Evolutionary conservation across 176 grass and related monocot genomes (phyloP).

Genomic region (Paspalum vaginatum): DNA sequence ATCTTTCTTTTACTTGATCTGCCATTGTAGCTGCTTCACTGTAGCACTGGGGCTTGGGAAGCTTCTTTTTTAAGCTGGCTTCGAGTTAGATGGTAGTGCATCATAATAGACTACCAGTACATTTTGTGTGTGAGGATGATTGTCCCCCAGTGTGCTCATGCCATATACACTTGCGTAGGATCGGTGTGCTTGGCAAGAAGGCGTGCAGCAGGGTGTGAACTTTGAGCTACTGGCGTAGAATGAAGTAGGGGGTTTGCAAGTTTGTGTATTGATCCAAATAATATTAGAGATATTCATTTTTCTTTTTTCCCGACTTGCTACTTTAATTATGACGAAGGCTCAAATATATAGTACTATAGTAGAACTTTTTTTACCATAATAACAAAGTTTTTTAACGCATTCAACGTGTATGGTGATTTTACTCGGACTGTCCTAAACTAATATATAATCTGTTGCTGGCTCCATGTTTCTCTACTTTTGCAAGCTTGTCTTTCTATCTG

Average conservation of each 20-base stretch:
- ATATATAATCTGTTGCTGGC: conserved; percentile 15
- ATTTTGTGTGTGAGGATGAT: conserved; percentile 25
- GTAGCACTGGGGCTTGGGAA: conserved; percentile 32
- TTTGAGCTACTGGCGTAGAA: conserved; percentile 28
- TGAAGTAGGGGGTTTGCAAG: conserved; percentile 37
- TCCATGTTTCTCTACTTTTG: conserved; percentile 36
- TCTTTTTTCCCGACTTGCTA: not conserved
- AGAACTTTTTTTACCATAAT: not conserved
- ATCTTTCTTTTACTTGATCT: conserved; percentile 25
- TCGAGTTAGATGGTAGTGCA: conserved; percentile 23
- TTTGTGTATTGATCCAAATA: conserved; percentile 40
- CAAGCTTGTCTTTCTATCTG: conserved; percentile 49
- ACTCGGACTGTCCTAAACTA: conserved; percentile 10
- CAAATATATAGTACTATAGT: not conserved
- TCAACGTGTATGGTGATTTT: conserved; percentile 35
- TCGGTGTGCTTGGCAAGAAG: conserved; percentile 37
- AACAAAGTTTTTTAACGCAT: conserved; percentile 14
- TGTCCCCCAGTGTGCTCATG: conserved; percentile 2
- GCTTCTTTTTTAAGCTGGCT: conserved; percentile 55
- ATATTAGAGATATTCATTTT: not conserved
- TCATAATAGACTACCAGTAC: conserved; percentile 23
- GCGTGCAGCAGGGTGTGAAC: conserved; percentile 26
- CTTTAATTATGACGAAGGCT: not conserved
- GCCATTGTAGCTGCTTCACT: conserved; percentile 37
- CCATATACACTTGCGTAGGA: not conserved